Evolutionary conservation across 2,329 filamentous ascomycete genomes (phyloP).

Genomic region (Davidsoniella neocaledoniae): DNA sequence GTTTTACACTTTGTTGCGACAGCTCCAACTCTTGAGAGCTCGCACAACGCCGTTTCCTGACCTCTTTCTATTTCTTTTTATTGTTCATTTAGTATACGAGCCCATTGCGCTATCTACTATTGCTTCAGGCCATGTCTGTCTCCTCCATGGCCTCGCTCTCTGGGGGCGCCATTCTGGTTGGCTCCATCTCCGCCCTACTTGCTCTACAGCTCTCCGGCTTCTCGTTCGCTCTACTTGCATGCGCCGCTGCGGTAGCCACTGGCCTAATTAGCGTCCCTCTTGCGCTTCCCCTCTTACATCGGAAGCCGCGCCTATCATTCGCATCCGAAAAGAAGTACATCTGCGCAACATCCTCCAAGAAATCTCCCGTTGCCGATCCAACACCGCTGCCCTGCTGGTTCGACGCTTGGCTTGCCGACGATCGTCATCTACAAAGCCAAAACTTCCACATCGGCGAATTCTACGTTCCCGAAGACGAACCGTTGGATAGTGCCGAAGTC

Average conservation of each 20-base stretch:
- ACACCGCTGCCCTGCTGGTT: slow-evolving; percentile 70
- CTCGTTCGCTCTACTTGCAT: slow-evolving; percentile 7
- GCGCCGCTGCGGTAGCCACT: not conserved
- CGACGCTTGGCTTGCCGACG: slow-evolving; percentile 52
- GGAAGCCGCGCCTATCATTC: slow-evolving; percentile 56
- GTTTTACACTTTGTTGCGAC: no score
- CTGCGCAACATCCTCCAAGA: slow-evolving; percentile 43
- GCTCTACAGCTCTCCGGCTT: not conserved
- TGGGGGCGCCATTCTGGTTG: not conserved
- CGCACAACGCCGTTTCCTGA: no score
- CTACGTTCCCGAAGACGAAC: slow-evolving; percentile 29
- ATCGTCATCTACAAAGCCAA: slow-evolving; percentile 21
- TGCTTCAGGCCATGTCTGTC: no score
- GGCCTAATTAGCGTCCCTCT: slow-evolving; percentile 16
- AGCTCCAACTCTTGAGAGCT: no score
- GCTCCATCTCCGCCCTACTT: not conserved
- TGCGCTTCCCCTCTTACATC: slow-evolving; percentile 58
- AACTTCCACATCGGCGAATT: slow-evolving; percentile 24
- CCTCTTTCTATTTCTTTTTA: not conserved
- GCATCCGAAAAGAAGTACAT: slow-evolving; percentile 73
- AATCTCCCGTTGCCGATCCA: not conserved
- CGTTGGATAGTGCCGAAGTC: slow-evolving; percentile 60
- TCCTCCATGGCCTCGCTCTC: not conserved
- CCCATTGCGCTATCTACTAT: no score
- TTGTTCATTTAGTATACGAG: no score